Evolutionary conservation across 352 stramenopile genomes (phyloP).

Genomic region (Phytophthora fragariaefolia): DNA sequence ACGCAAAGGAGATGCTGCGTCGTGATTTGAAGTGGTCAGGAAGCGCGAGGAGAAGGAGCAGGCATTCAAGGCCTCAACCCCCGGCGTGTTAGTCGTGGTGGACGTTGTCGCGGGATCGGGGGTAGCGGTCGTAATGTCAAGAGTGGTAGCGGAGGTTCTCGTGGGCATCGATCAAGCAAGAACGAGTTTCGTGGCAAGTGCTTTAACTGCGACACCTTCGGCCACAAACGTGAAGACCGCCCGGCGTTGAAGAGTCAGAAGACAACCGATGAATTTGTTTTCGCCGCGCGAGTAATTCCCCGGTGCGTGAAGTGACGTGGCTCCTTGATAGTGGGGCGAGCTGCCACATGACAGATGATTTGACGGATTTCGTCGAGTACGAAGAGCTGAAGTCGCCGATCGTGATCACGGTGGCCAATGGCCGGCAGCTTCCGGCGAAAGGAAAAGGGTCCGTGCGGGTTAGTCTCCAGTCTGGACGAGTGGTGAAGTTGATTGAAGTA

Average conservation of each 20-base stretch:
- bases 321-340: too few relatives aligned
- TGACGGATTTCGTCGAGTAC: too few relatives aligned
- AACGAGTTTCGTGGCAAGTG: too few relatives aligned
- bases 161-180: too few relatives aligned
- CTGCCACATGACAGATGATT: too few relatives aligned
- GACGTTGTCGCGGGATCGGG: not conserved
- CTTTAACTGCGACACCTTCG: constrained; percentile 1
- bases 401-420: not conserved
- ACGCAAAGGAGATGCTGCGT: constrained; percentile 33
- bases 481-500: too few relatives aligned
- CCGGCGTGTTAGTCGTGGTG: not conserved
- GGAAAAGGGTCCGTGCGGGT: not conserved
- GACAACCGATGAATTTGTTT: constrained; percentile 3
- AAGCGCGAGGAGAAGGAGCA: constrained; percentile 12
- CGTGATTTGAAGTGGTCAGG: constrained; percentile 6
- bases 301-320: too few relatives aligned
- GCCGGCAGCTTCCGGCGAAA: not conserved
- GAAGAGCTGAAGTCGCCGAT: not conserved
- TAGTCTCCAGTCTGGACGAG: not conserved
- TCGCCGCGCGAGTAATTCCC: constrained; percentile 8
- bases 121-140: not conserved
- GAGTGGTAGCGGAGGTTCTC: too few relatives aligned
- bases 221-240: not conserved
- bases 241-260: not conserved
- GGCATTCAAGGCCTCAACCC: constrained; percentile 15